These are phyloP conservation scores for Neofusicoccum umdonicola DNA, from an alignment of 2,329 filamentous ascomycete genomes.

Conservation along the genomic window DNA sequence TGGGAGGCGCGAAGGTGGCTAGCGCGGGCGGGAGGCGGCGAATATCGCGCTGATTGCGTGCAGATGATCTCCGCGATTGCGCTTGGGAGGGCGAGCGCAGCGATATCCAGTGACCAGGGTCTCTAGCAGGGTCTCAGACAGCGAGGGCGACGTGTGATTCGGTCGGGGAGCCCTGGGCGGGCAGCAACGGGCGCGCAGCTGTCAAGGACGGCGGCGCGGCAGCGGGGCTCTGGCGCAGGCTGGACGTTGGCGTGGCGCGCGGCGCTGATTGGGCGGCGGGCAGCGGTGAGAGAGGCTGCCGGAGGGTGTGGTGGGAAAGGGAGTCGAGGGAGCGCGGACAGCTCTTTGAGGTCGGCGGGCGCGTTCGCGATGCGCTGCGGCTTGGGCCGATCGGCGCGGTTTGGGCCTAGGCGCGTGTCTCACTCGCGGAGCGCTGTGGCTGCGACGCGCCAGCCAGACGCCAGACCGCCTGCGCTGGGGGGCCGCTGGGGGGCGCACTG, in stretches of 20 bases:
- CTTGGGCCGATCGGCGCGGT: constrained; percentile 6
- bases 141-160: constrained; percentile 34
- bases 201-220: constrained; percentile 19
- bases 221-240: constrained; percentile 20
- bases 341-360: constrained; percentile 4
- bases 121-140: constrained; percentile 27
- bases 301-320: constrained; percentile 16
- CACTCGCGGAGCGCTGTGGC: constrained; percentile 2
- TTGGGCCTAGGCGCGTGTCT: constrained; percentile 15
- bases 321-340: constrained; percentile 8
- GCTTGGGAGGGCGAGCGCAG: constrained; percentile 10
- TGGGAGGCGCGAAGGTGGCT: constrained; percentile 11
- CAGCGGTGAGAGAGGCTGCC: constrained; percentile 17
- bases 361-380: constrained; percentile 9
- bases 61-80: constrained; percentile 45
- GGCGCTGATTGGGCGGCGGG: constrained; percentile 28
- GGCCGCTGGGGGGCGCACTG: neutral
- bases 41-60: constrained; percentile 44
- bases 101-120: constrained; percentile 33
- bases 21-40: constrained; percentile 17
- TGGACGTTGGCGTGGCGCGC: constrained; percentile 20
- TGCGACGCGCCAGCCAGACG: neutral
- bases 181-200: constrained; percentile 16
- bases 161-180: constrained; percentile 19
- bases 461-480: neutral